These are phyloP conservation scores for Trichoderma parareesei DNA, from an alignment of 495 filamentous ascomycete genomes.

Conservation along the genomic window DNA sequence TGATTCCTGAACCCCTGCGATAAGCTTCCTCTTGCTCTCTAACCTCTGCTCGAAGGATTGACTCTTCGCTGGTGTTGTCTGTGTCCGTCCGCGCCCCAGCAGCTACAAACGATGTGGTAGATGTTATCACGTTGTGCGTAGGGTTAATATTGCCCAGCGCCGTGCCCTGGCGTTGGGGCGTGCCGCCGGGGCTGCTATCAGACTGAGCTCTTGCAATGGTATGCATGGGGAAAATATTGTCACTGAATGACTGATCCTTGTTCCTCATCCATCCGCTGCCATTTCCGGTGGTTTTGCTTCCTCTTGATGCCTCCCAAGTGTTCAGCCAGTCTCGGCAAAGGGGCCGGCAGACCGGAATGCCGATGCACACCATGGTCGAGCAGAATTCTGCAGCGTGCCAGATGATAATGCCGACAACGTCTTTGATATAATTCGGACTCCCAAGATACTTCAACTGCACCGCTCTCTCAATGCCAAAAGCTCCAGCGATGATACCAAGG, in stretches of 20 bases:
- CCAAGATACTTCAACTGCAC: slow-evolving; percentile 19
- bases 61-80: neutral
- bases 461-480: slow-evolving; percentile 19
- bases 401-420: slow-evolving; percentile 20
- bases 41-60: neutral
- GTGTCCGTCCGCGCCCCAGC: neutral
- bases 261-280: neutral
- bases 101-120: neutral
- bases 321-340: slow-evolving; percentile 15
- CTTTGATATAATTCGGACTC: slow-evolving; percentile 18
- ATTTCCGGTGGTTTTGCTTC: neutral
- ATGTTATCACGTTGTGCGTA: too few relatives aligned
- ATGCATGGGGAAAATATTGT: neutral
- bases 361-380: slow-evolving; percentile 23
- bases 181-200: neutral
- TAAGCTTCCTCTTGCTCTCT: neutral
- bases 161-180: too few relatives aligned
- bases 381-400: slow-evolving; percentile 21
- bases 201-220: neutral
- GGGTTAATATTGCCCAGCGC: too few relatives aligned
- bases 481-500: slow-evolving; percentile 33
- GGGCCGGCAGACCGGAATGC: slow-evolving; percentile 19
- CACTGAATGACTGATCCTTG: neutral
- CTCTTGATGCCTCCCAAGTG: neutral
- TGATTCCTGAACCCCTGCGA: neutral